These are phyloP conservation scores for Graphilbum fragrans DNA, from an alignment of 2,329 filamentous ascomycete genomes.

Conservation along the genomic window DNA sequence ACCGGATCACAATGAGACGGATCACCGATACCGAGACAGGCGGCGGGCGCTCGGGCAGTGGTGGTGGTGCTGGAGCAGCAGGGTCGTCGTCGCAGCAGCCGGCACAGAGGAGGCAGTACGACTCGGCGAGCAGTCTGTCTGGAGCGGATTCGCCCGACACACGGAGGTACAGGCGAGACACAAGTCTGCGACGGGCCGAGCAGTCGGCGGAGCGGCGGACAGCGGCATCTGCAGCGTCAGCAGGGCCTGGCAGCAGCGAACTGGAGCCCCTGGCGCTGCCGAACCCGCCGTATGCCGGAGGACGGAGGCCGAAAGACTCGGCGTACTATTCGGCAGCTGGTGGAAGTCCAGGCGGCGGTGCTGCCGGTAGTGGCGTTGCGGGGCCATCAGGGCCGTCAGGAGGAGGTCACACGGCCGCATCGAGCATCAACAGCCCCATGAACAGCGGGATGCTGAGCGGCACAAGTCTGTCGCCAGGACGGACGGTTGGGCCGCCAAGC, in stretches of 20 bases:
- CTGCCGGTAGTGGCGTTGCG: neutral
- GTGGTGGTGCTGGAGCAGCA: neutral
- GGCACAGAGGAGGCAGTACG: slow-evolving; percentile 20
- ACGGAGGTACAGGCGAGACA: slow-evolving; percentile 42
- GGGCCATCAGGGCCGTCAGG: slow-evolving; percentile 12
- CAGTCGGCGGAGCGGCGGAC: slow-evolving; percentile 30
- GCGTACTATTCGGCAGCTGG: slow-evolving; percentile 44
- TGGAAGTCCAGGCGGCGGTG: neutral
- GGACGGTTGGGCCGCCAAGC: slow-evolving; percentile 20
- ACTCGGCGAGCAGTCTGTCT: slow-evolving; percentile 44
- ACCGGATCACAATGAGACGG: slow-evolving; percentile 48
- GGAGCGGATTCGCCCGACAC: slow-evolving; percentile 39
- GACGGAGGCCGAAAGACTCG: slow-evolving; percentile 42
- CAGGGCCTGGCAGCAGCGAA: slow-evolving; percentile 6
- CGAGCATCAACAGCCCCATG: slow-evolving; percentile 30
- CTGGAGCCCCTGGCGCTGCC: slow-evolving; percentile 37
- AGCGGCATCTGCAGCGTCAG: slow-evolving; percentile 15
- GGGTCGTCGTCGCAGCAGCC: neutral
- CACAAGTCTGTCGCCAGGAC: slow-evolving; percentile 34
- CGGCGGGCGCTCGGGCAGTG: slow-evolving; percentile 22
- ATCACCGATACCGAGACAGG: slow-evolving; percentile 48
- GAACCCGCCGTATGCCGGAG: slow-evolving; percentile 42
- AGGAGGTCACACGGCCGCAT: slow-evolving; percentile 28
- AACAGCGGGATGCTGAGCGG: slow-evolving; percentile 39
- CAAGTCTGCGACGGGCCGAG: slow-evolving; percentile 33